phyloP scores from a whole-genome alignment of 768 basidiomycete species.

The Leucocoprinus sp. region DNA sequence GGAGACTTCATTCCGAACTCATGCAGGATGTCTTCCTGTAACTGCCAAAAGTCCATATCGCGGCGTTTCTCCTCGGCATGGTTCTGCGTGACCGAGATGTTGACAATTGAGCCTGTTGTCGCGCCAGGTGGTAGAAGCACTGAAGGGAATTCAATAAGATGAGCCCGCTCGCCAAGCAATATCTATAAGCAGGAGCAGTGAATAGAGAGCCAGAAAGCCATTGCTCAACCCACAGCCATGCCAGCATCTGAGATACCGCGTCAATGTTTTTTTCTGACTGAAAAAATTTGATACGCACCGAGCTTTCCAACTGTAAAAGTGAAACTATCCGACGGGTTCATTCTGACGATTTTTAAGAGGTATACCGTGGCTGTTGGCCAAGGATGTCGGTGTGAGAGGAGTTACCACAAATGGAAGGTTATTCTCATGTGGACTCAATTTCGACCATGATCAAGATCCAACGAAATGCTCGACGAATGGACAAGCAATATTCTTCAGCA shows the following conservation, averaged over 20 bases:
- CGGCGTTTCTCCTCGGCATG: conserved; percentile 74
- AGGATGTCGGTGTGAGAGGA: no score
- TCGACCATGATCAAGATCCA: not conserved
- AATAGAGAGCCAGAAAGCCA: not conserved
- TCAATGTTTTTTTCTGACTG: conserved; percentile 7
- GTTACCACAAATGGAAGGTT: not conserved
- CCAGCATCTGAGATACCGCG: conserved; percentile 60
- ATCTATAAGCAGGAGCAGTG: conserved; percentile 42
- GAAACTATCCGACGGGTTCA: conserved; percentile 52
- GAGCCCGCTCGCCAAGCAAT: conserved; percentile 86
- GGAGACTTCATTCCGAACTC: conserved; percentile 67
- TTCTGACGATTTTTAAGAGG: conserved; percentile 9
- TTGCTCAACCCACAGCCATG: conserved; percentile 63
- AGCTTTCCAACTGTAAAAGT: conserved; percentile 95
- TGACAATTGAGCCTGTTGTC: conserved; percentile 91
- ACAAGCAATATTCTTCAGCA: conserved; percentile 37
- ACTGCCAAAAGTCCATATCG: conserved; percentile 72
- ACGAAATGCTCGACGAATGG: conserved; percentile 27
- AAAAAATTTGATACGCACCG: conserved; percentile 40
- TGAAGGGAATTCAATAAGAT: conserved; percentile 97
- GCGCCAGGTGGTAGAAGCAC: conserved; percentile 89
- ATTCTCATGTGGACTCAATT: not conserved
- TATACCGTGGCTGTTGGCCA: conserved; percentile 3
- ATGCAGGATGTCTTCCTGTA: conserved; percentile 75
- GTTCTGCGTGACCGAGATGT: conserved; percentile 92